phyloP scores from a whole-genome alignment of 164 flowering plant species.

The Nymphaea thermarum region DNA sequence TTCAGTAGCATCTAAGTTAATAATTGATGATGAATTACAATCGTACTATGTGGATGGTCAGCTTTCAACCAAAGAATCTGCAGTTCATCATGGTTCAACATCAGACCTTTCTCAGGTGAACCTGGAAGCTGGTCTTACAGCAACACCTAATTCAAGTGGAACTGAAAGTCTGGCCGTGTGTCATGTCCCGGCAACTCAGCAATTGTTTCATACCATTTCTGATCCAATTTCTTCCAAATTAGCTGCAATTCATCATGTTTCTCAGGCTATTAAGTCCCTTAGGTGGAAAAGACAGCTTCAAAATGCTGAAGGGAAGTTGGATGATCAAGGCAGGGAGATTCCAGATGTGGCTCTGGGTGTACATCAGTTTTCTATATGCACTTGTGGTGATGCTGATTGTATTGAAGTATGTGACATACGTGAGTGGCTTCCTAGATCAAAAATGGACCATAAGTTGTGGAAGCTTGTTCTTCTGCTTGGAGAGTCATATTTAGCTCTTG shows the following conservation, averaged over 20 bases:
- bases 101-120: constrained; percentile 9
- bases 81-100: constrained; percentile 11
- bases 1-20: constrained; percentile 24
- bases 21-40: constrained; percentile 17
- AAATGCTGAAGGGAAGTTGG: constrained; percentile 27
- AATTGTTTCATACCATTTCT: constrained; percentile 34
- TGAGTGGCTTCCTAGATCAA: constrained; percentile 86
- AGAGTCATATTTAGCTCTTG: constrained; percentile 96
- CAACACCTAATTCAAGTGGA: constrained; percentile 7
- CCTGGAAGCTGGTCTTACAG: constrained; percentile 1
- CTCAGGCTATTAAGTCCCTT: constrained; percentile 92
- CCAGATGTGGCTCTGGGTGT: constrained; percentile 23
- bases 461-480: constrained; percentile 93
- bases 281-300: constrained; percentile 82
- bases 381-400: constrained; percentile 93
- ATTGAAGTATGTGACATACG: constrained; percentile 94
- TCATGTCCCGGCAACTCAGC: constrained; percentile 19
- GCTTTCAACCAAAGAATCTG: constrained; percentile 10
- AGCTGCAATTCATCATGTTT: constrained; percentile 95
- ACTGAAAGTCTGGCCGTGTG: constrained; percentile 23
- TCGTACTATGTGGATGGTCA: constrained; percentile 15
- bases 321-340: constrained; percentile 19
- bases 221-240: constrained; percentile 81
- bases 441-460: constrained; percentile 84
- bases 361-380: constrained; percentile 45